phyloP scores from a whole-genome alignment of 163 green algal species.

The Scenedesmus sp. region DNA sequence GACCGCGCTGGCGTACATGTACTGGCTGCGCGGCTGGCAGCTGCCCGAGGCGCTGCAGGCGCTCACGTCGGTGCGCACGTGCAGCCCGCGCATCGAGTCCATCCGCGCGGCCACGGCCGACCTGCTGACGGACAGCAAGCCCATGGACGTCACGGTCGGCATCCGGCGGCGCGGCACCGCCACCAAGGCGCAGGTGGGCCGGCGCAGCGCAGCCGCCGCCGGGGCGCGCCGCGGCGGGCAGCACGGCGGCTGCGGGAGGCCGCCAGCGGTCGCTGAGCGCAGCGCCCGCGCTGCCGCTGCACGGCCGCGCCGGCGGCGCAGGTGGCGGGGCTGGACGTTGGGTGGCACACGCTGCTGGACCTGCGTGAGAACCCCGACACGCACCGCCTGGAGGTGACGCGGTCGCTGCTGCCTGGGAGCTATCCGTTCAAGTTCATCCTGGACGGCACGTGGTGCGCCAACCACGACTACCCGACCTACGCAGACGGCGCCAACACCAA shows the following conservation, averaged over 20 bases:
- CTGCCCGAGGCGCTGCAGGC: conserved; percentile 68
- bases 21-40: conserved; percentile 84
- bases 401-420: conserved; percentile 65
- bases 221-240: too few relatives aligned
- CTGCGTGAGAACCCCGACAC: conserved; percentile 61
- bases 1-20: conserved; percentile 94
- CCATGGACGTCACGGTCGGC: conserved; percentile 55
- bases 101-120: conserved; percentile 89
- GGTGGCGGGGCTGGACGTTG: conserved; percentile 91
- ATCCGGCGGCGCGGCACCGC: conserved; percentile 51
- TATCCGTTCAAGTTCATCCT: conserved; percentile 89
- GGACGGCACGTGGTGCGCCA: conserved; percentile 88
- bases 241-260: too few relatives aligned
- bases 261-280: too few relatives aligned
- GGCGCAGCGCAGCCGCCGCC: not conserved
- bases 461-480: conserved; percentile 77
- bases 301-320: too few relatives aligned
- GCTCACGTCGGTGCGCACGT: conserved; percentile 57
- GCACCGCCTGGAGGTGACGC: conserved; percentile 48
- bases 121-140: conserved; percentile 75
- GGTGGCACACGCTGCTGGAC: conserved; percentile 82
- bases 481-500: conserved; percentile 82
- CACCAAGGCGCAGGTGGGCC: conserved; percentile 51
- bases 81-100: conserved; percentile 72
- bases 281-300: too few relatives aligned